Conservation (phyloP, 306 rosid genomes). For the Sindora glabra region DNA sequence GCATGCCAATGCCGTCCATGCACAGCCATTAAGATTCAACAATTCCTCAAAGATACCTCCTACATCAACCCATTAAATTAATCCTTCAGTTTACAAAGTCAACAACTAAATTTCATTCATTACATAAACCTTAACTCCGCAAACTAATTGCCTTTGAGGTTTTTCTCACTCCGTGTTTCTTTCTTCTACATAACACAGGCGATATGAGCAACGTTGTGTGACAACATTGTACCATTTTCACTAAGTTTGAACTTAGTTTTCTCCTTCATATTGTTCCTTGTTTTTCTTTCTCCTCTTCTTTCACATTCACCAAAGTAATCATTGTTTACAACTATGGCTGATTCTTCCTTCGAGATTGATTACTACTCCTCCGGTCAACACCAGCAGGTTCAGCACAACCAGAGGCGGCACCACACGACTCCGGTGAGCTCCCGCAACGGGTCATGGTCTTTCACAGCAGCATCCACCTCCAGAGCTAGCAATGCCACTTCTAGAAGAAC, state of each 20-base stretch:
- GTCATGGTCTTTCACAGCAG: slow-evolving; percentile 37
- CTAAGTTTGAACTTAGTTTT: neutral
- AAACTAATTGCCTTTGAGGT: neutral
- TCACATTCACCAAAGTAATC: no score
- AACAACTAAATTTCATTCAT: no score
- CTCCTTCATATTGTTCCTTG: neutral
- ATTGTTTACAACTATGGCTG: slow-evolving; percentile 30
- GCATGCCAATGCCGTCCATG: slow-evolving; percentile 25
- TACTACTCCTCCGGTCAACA: slow-evolving; percentile 17
- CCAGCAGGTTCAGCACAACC: no score
- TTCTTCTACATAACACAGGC: slow-evolving; percentile 7
- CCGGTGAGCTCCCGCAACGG: slow-evolving; percentile 27
- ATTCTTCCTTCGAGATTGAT: slow-evolving; percentile 44
- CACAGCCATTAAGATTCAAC: neutral
- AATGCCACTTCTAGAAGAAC: slow-evolving; percentile 16
- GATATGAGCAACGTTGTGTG: slow-evolving; percentile 9
- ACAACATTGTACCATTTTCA: slow-evolving; percentile 6
- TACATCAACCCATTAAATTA: neutral
- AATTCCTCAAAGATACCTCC: neutral
- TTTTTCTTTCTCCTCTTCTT: neutral
- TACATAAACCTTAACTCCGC: no score
- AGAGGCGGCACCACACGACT: slow-evolving; percentile 25
- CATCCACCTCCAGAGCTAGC: slow-evolving; percentile 24
- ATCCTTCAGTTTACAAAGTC: no score
- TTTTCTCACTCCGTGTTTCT: neutral